A percentile compares a stretch with the other conserved stretches of the same genome.
These are phyloP conservation scores for Daedalea quercina DNA, from an alignment of 768 basidiomycete species.

Conservation along the genomic window DNA sequence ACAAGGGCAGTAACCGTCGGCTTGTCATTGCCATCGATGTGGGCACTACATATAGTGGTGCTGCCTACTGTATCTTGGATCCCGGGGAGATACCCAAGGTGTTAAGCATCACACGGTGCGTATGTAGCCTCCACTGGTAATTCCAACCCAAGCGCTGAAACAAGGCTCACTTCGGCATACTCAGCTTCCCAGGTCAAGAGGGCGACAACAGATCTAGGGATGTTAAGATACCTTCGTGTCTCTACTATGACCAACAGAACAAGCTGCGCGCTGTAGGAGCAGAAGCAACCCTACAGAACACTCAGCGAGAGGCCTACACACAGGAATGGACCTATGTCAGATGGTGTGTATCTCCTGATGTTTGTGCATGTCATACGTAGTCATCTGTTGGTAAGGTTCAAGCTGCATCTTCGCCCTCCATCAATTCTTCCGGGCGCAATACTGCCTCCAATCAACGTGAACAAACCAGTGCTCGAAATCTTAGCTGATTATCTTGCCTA, in stretches of 20 bases:
- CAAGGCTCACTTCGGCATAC: constrained; percentile 16
- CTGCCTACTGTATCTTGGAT: constrained; percentile 36
- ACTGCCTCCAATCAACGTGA: constrained; percentile 31
- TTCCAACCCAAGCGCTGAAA: not conserved
- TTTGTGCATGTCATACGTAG: constrained; percentile 10
- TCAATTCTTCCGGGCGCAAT: constrained; percentile 20
- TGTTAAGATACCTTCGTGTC: constrained; percentile 41
- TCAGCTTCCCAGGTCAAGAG: constrained; percentile 36
- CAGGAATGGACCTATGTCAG: constrained; percentile 18
- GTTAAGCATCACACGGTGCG: constrained; percentile 38
- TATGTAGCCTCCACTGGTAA: too few relatives aligned
- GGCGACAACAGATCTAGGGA: constrained; percentile 25
- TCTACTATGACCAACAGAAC: constrained; percentile 39
- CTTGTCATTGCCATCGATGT: constrained; percentile 46
- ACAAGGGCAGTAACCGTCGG: constrained; percentile 33
- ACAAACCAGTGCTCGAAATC: constrained; percentile 35
- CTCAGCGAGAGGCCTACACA: not conserved
- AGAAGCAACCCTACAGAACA: constrained; percentile 25
- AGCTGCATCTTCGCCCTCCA: not conserved
- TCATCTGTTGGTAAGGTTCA: not conserved
- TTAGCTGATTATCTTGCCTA: constrained; percentile 43
- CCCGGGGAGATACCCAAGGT: constrained; percentile 29
- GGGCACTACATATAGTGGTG: constrained; percentile 45
- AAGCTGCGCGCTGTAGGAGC: constrained; percentile 36
- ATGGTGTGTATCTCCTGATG: not conserved